phyloP scores from a whole-genome alignment of 2,329 filamentous ascomycete species.

The Colletotrichum ledebouriae region DNA sequence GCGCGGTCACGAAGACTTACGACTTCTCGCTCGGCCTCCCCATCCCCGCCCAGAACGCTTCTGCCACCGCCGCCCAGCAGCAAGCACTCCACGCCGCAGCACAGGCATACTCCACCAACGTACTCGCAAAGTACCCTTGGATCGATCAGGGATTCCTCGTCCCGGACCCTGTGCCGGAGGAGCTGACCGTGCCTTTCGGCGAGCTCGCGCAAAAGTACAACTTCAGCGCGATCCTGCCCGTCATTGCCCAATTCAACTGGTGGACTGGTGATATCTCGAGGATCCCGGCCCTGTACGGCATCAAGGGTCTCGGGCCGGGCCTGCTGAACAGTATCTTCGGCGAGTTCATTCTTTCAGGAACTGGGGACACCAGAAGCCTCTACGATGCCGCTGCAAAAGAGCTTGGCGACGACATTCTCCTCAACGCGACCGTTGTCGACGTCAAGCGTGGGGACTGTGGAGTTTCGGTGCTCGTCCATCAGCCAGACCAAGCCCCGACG shows the following conservation, averaged over 20 bases:
- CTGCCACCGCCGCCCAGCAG: slow-evolving; percentile 29
- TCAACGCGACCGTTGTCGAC: slow-evolving; percentile 44
- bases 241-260: slow-evolving; percentile 52
- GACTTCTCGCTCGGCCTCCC: slow-evolving; percentile 42
- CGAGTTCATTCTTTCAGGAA: slow-evolving; percentile 45
- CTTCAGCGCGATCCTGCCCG: slow-evolving; percentile 52
- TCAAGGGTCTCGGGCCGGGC: slow-evolving; percentile 50
- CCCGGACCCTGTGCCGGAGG: slow-evolving; percentile 59
- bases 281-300: slow-evolving; percentile 55
- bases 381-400: slow-evolving; percentile 47
- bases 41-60: slow-evolving; percentile 32
- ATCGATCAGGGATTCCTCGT: slow-evolving; percentile 51
- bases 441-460: slow-evolving; percentile 45
- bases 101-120: slow-evolving; percentile 29
- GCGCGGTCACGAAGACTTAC: slow-evolving; percentile 36
- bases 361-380: slow-evolving; percentile 45
- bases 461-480: slow-evolving; percentile 45
- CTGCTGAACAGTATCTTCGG: slow-evolving; percentile 42
- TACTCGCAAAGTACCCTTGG: slow-evolving; percentile 37
- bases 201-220: slow-evolving; percentile 58
- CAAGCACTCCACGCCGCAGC: slow-evolving; percentile 23
- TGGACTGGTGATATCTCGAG: slow-evolving; percentile 56
- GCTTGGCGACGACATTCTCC: slow-evolving; percentile 48
- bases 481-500: slow-evolving; percentile 22
- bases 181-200: slow-evolving; percentile 57